These are phyloP conservation scores for Microstegium vimineum DNA, from an alignment of 176 grass and related monocot species.

Conservation along the genomic window DNA sequence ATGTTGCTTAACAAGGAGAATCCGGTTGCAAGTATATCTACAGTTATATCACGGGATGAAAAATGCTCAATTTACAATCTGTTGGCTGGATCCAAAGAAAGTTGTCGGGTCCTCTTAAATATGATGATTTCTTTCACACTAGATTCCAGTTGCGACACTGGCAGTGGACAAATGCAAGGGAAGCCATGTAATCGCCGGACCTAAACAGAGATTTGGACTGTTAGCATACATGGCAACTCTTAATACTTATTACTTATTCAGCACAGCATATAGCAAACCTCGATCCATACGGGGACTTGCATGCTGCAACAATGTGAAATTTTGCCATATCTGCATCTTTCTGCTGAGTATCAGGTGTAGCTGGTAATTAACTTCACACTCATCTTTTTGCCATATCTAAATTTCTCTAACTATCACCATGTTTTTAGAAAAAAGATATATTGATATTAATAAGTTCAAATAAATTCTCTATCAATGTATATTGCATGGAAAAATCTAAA, in stretches of 20 bases:
- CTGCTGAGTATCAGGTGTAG: conserved; percentile 24
- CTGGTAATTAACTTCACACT: neutral
- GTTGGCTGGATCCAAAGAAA: neutral
- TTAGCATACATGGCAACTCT: neutral
- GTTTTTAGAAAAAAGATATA: no score
- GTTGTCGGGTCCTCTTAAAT: neutral
- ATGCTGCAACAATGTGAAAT: conserved; percentile 63
- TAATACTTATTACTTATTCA: neutral
- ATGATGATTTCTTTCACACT: conserved; percentile 11
- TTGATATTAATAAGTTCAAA: no score
- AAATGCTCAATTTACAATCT: neutral
- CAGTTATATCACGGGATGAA: neutral
- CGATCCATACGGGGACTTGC: conserved; percentile 82
- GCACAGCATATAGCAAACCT: conserved; percentile 36
- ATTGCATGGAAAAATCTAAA: no score
- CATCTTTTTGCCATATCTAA: no score
- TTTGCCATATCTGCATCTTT: conserved; percentile 56
- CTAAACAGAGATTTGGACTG: conserved; percentile 34
- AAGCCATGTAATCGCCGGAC: conserved; percentile 88
- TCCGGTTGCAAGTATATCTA: neutral
- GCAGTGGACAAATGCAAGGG: conserved; percentile 74
- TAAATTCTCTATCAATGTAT: no score
- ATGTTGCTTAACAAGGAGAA: neutral
- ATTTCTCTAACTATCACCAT: no score
- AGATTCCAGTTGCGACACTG: conserved; percentile 64